These are phyloP conservation scores for Circinella umbellata DNA, from an alignment of 371 early-diverging fungal species.

Conservation along the genomic window DNA sequence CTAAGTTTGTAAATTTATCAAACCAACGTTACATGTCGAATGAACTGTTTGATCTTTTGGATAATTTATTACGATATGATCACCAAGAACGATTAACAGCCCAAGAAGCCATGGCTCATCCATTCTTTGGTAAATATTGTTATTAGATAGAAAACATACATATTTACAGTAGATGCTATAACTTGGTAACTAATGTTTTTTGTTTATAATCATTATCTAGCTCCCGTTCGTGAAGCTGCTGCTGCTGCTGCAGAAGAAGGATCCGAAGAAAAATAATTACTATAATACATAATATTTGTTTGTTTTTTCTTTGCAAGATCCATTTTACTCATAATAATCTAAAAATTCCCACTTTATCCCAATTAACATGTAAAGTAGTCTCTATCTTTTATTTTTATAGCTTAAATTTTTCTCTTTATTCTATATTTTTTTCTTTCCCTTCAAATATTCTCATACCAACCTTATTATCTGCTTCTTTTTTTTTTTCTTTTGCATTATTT, in stretches of 20 bases:
- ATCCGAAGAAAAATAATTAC: not conserved
- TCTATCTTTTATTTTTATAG: no score
- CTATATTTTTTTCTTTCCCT: no score
- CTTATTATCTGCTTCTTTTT: no score
- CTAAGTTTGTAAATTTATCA: conserved; percentile 83
- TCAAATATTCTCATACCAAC: no score
- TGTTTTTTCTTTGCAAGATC: no score
- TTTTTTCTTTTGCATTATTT: no score
- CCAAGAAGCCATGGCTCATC: conserved; percentile 94
- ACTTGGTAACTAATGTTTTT: not conserved
- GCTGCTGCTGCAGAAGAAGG: not conserved
- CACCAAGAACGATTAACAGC: conserved; percentile 97
- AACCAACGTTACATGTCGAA: conserved; percentile 90
- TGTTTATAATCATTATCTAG: not conserved
- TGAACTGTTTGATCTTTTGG: conserved; percentile 94
- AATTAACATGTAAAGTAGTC: no score
- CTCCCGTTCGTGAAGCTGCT: conserved; percentile 2
- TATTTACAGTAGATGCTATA: no score
- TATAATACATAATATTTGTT: not conserved
- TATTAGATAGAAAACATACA: no score
- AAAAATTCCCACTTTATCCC: no score
- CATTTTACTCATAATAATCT: no score
- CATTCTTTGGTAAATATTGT: conserved; percentile 72
- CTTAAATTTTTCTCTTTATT: no score
- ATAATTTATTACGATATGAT: conserved; percentile 94